These are phyloP conservation scores for Ascochyta viciae-villosae DNA, from an alignment of 2,329 filamentous ascomycete genomes.

Conservation along the genomic window DNA sequence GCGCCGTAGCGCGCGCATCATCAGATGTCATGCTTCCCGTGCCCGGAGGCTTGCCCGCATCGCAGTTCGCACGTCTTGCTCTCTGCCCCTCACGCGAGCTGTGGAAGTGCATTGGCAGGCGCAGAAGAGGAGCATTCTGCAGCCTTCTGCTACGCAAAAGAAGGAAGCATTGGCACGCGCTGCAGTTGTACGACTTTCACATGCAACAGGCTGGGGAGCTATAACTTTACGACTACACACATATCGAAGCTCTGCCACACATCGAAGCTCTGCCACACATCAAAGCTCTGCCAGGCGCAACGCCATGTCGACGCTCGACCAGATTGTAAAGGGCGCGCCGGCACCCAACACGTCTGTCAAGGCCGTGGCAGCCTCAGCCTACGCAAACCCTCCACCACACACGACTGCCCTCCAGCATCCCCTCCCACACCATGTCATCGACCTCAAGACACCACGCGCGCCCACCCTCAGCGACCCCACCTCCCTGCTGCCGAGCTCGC, in stretches of 20 bases:
- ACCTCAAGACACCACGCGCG: constrained; percentile 36
- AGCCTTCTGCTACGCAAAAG: constrained; percentile 2
- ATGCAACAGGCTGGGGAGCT: constrained; percentile 2
- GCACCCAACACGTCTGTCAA: constrained; percentile 63
- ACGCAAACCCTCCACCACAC: constrained; percentile 22
- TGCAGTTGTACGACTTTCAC: constrained; percentile 12
- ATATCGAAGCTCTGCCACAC: background rate
- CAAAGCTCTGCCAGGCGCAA: background rate
- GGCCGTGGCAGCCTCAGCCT: constrained; percentile 47
- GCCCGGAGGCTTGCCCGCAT: background rate
- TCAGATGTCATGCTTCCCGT: background rate
- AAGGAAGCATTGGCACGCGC: constrained; percentile 10
- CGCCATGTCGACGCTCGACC: constrained; percentile 66
- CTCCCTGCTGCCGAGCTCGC: constrained; percentile 83
- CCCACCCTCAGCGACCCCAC: constrained; percentile 70
- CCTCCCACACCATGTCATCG: constrained; percentile 40
- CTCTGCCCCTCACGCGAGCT: constrained; percentile 8
- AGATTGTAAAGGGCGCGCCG: constrained; percentile 89
- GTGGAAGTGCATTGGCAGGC: constrained; percentile 11
- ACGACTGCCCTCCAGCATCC: constrained; percentile 16
- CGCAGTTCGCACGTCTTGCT: constrained; percentile 2
- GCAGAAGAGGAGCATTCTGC: constrained; percentile 1
- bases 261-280: background rate
- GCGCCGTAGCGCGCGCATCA: constrained; percentile 9
- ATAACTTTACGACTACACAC: background rate